Percentiles rank a stretch among this genome's conserved stretches.
phyloP scores from a whole-genome alignment of 345 rosid genomes.

The Bruguiera gymnorhiza region DNA sequence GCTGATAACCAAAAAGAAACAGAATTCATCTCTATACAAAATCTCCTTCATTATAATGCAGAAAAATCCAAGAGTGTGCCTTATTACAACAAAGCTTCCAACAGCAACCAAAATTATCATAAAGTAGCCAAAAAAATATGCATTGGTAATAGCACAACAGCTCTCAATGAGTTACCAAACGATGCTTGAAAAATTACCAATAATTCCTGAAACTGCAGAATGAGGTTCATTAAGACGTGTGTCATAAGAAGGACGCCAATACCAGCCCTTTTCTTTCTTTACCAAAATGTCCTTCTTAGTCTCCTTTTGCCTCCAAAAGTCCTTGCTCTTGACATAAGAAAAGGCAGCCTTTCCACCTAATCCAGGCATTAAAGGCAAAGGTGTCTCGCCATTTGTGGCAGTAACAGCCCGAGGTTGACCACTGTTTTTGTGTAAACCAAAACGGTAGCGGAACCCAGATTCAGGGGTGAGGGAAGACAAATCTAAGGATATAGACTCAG shows the following conservation, averaged over 20 bases:
- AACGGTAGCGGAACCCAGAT: constrained; percentile 61
- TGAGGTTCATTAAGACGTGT: constrained; percentile 65
- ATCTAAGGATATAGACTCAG: constrained; percentile 70
- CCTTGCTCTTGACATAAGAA: constrained; percentile 62
- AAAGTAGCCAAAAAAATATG: no score
- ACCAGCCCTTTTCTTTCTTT: constrained; percentile 42
- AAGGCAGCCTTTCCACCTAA: constrained; percentile 74
- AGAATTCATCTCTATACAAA: not conserved
- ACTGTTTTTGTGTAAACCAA: constrained; percentile 60
- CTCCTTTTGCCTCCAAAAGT: constrained; percentile 64
- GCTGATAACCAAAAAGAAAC: not conserved
- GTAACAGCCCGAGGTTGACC: constrained; percentile 55
- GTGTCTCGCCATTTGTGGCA: constrained; percentile 39
- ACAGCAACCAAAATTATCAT: not conserved
- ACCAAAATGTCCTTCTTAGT: constrained; percentile 29
- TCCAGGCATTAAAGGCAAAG: constrained; percentile 68
- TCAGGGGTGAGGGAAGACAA: constrained; percentile 53
- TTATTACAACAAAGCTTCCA: not conserved
- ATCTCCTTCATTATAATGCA: not conserved
- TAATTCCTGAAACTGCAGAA: constrained; percentile 62
- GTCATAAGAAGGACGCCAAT: constrained; percentile 51
- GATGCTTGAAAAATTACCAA: constrained; percentile 42
- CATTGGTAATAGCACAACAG: no score
- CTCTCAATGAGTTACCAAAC: not conserved
- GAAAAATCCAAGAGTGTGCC: not conserved